A percentile compares a stretch with the other conserved stretches of the same genome.
These are phyloP conservation scores for Dillenia suffruticosa DNA, from an alignment of 164 flowering plant genomes.

Conservation along the genomic window DNA sequence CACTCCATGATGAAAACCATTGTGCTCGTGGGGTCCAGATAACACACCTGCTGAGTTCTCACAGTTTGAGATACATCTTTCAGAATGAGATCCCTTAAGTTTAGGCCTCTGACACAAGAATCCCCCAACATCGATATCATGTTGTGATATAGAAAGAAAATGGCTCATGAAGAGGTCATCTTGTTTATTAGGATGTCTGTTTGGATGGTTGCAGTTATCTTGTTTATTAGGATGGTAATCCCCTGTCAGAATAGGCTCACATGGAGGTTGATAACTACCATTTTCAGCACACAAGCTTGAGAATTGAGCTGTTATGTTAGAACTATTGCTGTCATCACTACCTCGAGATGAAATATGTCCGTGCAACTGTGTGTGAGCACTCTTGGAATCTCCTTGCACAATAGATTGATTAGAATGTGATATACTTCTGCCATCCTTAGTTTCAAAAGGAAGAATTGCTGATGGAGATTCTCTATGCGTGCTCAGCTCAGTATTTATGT, in stretches of 20 bases:
- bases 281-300: constrained; percentile 13
- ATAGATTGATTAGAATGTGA: constrained; percentile 34
- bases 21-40: constrained; percentile 28
- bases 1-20: constrained; percentile 28
- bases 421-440: constrained; percentile 18
- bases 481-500: constrained; percentile 25
- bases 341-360: constrained; percentile 24
- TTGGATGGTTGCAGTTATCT: constrained; percentile 18
- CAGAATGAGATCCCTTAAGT: constrained; percentile 32
- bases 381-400: constrained; percentile 13
- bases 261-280: constrained; percentile 14
- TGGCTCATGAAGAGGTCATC: constrained; percentile 19
- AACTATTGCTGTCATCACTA: constrained; percentile 20
- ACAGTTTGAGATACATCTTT: constrained; percentile 22
- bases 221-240: constrained; percentile 17
- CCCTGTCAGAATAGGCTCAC: constrained; percentile 17
- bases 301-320: constrained; percentile 13
- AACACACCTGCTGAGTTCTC: constrained; percentile 18
- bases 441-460: constrained; percentile 21
- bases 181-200: constrained; percentile 6
- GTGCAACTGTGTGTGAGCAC: constrained; percentile 16
- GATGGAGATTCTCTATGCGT: constrained; percentile 34
- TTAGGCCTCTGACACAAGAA: constrained; percentile 19
- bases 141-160: constrained; percentile 25
- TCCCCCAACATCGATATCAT: constrained; percentile 22